A percentile compares a stretch with the other conserved stretches of the same genome.
Conservation (phyloP, 352 stramenopile species). For the Phytophthora crassamura region DNA sequence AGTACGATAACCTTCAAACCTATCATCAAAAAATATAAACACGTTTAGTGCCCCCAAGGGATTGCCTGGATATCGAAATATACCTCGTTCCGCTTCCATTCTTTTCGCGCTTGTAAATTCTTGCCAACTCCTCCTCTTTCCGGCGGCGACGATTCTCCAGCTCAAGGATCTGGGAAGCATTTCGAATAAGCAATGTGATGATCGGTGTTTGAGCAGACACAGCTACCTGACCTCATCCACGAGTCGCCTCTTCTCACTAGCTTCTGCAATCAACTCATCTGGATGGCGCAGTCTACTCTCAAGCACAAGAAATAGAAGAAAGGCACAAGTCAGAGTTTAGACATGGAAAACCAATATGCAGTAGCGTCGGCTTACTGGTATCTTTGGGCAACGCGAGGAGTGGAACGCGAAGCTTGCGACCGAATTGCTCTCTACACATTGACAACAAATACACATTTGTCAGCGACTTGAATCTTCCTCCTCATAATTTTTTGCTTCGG, state of each 20-base stretch:
- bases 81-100: slow-evolving; percentile 11
- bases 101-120: slow-evolving; percentile 28
- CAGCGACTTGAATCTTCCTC: not conserved
- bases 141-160: slow-evolving; percentile 15
- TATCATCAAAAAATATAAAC: not conserved
- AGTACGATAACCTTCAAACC: slow-evolving; percentile 13
- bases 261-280: slow-evolving; percentile 39
- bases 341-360: no score
- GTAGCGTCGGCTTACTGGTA: slow-evolving; percentile 20
- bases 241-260: slow-evolving; percentile 29
- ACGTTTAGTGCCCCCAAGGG: not conserved
- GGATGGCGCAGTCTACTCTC: slow-evolving; percentile 34
- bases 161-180: slow-evolving; percentile 15
- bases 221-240: slow-evolving; percentile 32
- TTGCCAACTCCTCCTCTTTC: slow-evolving; percentile 29
- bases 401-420: not conserved
- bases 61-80: not conserved
- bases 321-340: no score
- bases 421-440: slow-evolving; percentile 15
- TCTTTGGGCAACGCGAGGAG: slow-evolving; percentile 28
- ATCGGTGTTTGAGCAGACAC: not conserved
- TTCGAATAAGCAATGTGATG: not conserved
- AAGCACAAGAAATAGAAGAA: not conserved
- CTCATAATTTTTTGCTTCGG: not conserved
- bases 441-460: not conserved